These are phyloP conservation scores for Helotiales sp. DNA, from an alignment of 2,329 filamentous ascomycete genomes.

Conservation along the genomic window DNA sequence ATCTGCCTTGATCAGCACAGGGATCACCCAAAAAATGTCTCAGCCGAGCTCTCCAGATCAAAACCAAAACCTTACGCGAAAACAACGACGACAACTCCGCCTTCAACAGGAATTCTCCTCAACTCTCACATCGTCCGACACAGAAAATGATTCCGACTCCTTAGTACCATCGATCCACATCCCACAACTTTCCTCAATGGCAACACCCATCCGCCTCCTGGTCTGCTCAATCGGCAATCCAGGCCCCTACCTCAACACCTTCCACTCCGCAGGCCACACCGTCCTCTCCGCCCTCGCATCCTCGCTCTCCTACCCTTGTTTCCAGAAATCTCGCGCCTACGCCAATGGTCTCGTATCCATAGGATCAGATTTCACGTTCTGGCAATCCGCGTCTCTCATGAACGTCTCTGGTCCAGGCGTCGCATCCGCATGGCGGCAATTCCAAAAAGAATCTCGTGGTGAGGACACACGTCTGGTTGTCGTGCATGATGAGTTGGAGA, in stretches of 20 bases:
- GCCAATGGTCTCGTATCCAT: conserved; percentile 56
- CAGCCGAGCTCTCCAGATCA: conserved; percentile 12
- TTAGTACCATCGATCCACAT: background rate
- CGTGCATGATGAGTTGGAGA: conserved; percentile 88
- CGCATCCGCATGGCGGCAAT: conserved; percentile 65
- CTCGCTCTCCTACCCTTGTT: conserved; percentile 49
- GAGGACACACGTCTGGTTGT: conserved; percentile 65
- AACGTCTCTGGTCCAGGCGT: conserved; percentile 81
- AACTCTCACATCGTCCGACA: conserved; percentile 3
- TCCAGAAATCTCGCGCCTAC: conserved; percentile 51
- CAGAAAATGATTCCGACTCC: conserved; percentile 9
- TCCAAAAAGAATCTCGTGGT: conserved; percentile 49
- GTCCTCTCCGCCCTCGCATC: conserved; percentile 64
- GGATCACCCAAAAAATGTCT: conserved; percentile 23
- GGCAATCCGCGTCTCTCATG: conserved; percentile 81
- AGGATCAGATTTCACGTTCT: conserved; percentile 64
- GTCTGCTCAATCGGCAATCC: conserved; percentile 90
- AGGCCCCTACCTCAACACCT: conserved; percentile 72
- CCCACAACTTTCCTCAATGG: conserved; percentile 26
- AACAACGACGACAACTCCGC: conserved; percentile 20
- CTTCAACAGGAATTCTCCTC: background rate
- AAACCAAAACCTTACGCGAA: conserved; percentile 15
- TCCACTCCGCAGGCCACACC: conserved; percentile 87
- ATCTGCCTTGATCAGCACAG: conserved; percentile 5
- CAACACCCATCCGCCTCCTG: conserved; percentile 60